Evolutionary conservation across 306 rosid genomes (phyloP).

Genomic region (Crataegus laevigata): DNA sequence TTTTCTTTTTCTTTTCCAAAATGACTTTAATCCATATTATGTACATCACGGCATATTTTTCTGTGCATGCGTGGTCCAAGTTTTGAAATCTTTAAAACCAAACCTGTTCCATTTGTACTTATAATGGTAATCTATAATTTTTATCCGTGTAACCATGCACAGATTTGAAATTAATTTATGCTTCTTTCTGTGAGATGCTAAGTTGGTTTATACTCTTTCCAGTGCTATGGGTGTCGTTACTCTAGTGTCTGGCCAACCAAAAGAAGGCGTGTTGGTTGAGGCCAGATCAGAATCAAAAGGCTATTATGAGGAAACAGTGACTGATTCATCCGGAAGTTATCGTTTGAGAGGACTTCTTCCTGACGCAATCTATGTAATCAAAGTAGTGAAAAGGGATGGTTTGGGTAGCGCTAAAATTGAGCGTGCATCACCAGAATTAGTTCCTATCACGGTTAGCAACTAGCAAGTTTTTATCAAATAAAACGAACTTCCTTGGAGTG

Average conservation of each 20-base stretch:
- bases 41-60: conserved; percentile 10
- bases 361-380: conserved; percentile 61
- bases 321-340: conserved; percentile 78
- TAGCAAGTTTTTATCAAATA: not conserved
- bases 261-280: conserved; percentile 86
- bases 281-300: conserved; percentile 91
- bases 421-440: conserved; percentile 86
- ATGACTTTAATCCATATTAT: not conserved
- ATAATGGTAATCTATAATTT: not conserved
- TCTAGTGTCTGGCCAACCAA: conserved; percentile 87
- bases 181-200: conserved; percentile 30
- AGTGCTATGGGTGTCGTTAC: conserved; percentile 80
- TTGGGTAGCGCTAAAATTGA: conserved; percentile 51
- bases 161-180: not conserved
- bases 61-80: conserved; percentile 2
- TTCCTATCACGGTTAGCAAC: conserved; percentile 53
- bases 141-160: not conserved
- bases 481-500: not conserved
- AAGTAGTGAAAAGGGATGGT: conserved; percentile 61
- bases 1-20: not conserved
- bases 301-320: conserved; percentile 85
- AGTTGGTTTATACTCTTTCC: conserved; percentile 26
- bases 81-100: not conserved
- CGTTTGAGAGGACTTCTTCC: conserved; percentile 96
- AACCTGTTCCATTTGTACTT: not conserved